These are phyloP conservation scores for Gaeumannomyces sp. DNA, from an alignment of 2,329 filamentous ascomycete genomes.

Conservation along the genomic window DNA sequence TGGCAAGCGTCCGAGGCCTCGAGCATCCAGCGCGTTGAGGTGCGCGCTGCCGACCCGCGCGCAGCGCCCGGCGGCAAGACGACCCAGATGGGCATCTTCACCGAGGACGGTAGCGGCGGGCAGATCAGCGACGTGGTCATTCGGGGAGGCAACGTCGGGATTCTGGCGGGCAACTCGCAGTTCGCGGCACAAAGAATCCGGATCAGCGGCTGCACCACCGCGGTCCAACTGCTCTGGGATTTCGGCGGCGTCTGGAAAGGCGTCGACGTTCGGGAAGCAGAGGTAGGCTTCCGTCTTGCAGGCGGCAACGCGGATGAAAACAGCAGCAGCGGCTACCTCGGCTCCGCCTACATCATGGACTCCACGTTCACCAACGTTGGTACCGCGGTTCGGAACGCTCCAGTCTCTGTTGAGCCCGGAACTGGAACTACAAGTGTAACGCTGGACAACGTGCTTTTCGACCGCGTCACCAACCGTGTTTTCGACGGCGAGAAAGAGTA, in stretches of 20 bases:
- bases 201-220: constrained; percentile 14
- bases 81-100: constrained; percentile 12
- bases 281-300: constrained; percentile 9
- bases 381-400: constrained; percentile 5
- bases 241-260: constrained; percentile 14
- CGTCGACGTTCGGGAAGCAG: neutral
- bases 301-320: neutral
- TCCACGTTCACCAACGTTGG: constrained; percentile 24
- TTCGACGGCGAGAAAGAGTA: constrained; percentile 98
- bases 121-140: constrained; percentile 27
- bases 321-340: constrained; percentile 12
- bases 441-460: constrained; percentile 9
- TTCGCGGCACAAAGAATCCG: constrained; percentile 13
- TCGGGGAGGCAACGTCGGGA: constrained; percentile 51
- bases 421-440: constrained; percentile 7
- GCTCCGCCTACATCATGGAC: constrained; percentile 39
- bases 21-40: constrained; percentile 52
- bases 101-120: constrained; percentile 11
- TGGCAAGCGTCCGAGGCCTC: constrained; percentile 16
- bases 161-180: constrained; percentile 25
- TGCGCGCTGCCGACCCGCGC: constrained; percentile 45
- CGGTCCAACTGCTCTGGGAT: constrained; percentile 12
- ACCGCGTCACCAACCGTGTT: constrained; percentile 30
- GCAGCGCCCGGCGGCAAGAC: constrained; percentile 17
- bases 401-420: constrained; percentile 1